Evolutionary conservation across 192 early-diverging fungal genomes (phyloP).

Genomic region (Coemansia sp.): DNA sequence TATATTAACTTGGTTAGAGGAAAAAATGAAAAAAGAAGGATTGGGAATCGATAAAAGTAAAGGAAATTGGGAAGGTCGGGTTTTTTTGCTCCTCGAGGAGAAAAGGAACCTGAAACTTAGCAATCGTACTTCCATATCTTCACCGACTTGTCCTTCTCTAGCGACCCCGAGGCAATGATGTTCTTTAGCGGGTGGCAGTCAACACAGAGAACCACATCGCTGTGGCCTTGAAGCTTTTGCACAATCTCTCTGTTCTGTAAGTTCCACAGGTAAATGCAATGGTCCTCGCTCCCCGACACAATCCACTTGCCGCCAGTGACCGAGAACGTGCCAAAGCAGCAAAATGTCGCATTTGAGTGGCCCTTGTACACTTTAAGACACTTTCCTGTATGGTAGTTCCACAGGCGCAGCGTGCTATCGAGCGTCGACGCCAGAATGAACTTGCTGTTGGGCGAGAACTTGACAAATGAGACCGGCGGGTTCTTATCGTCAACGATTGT

Average conservation of each 20-base stretch:
- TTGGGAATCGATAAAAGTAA: too few species aligned
- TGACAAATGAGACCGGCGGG: conserved; percentile 94
- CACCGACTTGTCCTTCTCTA: conserved; percentile 86
- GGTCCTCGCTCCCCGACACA: conserved; percentile 93
- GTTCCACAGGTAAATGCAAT: conserved; percentile 95
- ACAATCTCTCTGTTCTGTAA: conserved; percentile 94
- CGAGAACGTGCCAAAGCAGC: conserved; percentile 91
- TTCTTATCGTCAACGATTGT: conserved; percentile 96
- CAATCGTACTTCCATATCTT: conserved; percentile 75
- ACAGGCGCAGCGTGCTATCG: conserved; percentile 91
- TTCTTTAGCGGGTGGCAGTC: conserved; percentile 92
- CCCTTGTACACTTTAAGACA: conserved; percentile 95
- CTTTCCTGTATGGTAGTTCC: conserved; percentile 91
- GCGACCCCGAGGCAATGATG: conserved; percentile 93
- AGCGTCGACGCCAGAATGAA: conserved; percentile 93
- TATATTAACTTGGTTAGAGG: too few species aligned
- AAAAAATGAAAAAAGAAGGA: too few species aligned
- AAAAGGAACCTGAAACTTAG: conserved; percentile 16
- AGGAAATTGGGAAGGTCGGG: too few species aligned
- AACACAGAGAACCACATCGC: conserved; percentile 87
- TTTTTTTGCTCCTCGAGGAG: too few species aligned
- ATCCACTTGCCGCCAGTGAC: conserved; percentile 90
- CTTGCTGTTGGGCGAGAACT: conserved; percentile 99
- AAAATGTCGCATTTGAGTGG: conserved; percentile 89
- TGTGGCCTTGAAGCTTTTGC: conserved; percentile 90